Conservation (phyloP, 192 early-diverging fungal genomes). For the Mortierella claussenii region DNA sequence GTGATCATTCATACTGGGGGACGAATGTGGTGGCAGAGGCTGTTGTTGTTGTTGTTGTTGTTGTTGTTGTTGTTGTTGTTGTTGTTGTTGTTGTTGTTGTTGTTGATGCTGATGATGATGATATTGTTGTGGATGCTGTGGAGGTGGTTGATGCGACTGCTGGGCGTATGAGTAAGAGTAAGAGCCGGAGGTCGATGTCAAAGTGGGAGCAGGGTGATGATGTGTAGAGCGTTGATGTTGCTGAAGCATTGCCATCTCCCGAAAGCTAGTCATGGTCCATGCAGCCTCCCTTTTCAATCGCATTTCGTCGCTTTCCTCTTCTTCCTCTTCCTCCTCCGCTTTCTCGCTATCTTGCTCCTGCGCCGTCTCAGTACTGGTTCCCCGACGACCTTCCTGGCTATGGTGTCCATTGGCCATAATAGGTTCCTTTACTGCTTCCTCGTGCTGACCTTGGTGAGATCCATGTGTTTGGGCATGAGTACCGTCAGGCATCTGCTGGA, state of each 20-base stretch:
- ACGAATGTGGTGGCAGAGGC: too few species aligned
- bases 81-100: background rate
- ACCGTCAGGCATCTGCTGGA: background rate
- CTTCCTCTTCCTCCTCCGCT: constrained; percentile 5
- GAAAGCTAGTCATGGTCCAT: constrained; percentile 33
- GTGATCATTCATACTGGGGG: background rate
- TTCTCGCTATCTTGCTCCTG: background rate
- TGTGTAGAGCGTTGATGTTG: constrained; percentile 2
- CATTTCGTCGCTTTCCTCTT: constrained; percentile 40
- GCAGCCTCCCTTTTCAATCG: constrained; percentile 29
- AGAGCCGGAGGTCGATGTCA: background rate
- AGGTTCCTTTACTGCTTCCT: background rate
- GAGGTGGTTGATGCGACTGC: background rate
- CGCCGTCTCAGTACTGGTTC: too few species aligned
- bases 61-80: background rate
- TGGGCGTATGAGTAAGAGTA: background rate
- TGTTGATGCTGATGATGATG: background rate
- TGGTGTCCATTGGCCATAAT: background rate
- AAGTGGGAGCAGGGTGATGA: background rate
- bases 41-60: background rate
- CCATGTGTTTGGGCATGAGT: background rate
- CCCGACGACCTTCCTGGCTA: too few species aligned
- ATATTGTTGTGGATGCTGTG: background rate
- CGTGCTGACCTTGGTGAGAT: background rate
- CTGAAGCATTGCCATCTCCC: constrained; percentile 20